phyloP scores from a whole-genome alignment of 2,329 filamentous ascomycete species.

The Cladophialophora yegresii region DNA sequence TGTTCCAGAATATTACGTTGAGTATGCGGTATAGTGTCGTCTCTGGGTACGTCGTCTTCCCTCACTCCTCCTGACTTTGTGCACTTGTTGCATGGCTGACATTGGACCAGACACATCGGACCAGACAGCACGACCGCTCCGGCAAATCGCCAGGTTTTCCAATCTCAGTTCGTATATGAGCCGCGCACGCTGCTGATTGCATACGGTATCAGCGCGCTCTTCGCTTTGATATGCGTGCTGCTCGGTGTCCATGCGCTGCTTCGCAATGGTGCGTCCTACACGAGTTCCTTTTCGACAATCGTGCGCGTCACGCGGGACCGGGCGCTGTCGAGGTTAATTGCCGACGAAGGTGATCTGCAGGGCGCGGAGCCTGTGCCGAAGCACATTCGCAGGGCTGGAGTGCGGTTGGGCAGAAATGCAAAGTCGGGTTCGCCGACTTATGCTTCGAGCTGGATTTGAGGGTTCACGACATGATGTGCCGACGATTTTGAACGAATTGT shows the following conservation, averaged over 20 bases:
- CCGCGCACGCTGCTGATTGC: constrained; percentile 21
- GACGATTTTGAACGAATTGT: background rate
- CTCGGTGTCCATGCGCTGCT: constrained; percentile 24
- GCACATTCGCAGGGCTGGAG: constrained; percentile 14
- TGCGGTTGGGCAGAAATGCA: constrained; percentile 18
- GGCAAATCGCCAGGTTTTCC: constrained; percentile 5
- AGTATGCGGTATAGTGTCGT: constrained; percentile 23
- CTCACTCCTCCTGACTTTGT: background rate
- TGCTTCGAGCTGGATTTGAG: constrained; percentile 8
- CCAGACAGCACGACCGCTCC: constrained; percentile 1
- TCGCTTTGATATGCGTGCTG: constrained; percentile 20
- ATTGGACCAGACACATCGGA: background rate
- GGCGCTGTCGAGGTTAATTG: constrained; percentile 21
- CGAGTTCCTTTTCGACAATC: constrained; percentile 26
- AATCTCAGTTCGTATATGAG: constrained; percentile 25
- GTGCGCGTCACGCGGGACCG: constrained; percentile 26
- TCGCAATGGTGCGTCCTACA: constrained; percentile 25
- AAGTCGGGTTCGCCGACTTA: constrained; percentile 10
- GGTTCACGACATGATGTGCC: background rate
- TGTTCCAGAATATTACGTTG: constrained; percentile 28
- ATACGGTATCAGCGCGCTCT: constrained; percentile 18
- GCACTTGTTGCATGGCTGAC: background rate
- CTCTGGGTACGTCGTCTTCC: constrained; percentile 13
- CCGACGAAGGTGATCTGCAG: constrained; percentile 24
- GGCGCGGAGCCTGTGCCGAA: constrained; percentile 24